Evolutionary conservation across 2,329 filamentous ascomycete genomes (phyloP), one percentile per base, ranked within the genome.

Genomic region (Alternaria solani): DNA sequence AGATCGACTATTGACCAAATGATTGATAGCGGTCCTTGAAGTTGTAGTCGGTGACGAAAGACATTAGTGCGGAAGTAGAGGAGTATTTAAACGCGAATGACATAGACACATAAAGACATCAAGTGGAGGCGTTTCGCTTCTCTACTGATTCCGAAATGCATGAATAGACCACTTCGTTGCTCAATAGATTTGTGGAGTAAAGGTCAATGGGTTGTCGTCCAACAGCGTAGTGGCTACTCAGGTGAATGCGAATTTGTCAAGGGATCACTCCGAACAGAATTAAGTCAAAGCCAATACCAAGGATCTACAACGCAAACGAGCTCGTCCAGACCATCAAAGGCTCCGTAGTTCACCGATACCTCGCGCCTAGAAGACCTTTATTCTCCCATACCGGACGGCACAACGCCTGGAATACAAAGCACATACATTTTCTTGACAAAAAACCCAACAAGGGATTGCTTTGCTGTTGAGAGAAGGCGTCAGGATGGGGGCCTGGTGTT

Each of bases 131-230:
- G 28, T 38, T 46, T 9, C 9, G 36, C 32, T 34, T 32, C 28
- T 41, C 41, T n/a, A 39, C 14, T 54, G 16, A 28, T 11, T 26
- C 62, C 59, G 64, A 30, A 67, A 63, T 64, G 39, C 38, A 39
- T 72, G 64, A 71, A 73, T 72, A 70, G 58, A 58, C 56, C 41
- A 18, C 20, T 34, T 28, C 49, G 38, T 28, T 43, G 34, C 49
- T 65, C 63, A 68, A 68, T 66, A 66, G 57, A 52, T 44, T 28
- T 28, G 28, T n/a, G 20, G 51, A 51, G 28, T 34, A 46, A 57
- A 30, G 23, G 41, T 57, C 60, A 66, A 64, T 61, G 62, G 51
- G 53, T 42, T 28, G 47, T 28, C 54, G 47, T 59, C 63, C 64
- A 66, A 65, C 63, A 53, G 32, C n/a, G 36, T 12, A 58, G 42